These are phyloP conservation scores for Rubroboletus pulcherrimus DNA, from an alignment of 768 basidiomycete species.

Conservation along the genomic window DNA sequence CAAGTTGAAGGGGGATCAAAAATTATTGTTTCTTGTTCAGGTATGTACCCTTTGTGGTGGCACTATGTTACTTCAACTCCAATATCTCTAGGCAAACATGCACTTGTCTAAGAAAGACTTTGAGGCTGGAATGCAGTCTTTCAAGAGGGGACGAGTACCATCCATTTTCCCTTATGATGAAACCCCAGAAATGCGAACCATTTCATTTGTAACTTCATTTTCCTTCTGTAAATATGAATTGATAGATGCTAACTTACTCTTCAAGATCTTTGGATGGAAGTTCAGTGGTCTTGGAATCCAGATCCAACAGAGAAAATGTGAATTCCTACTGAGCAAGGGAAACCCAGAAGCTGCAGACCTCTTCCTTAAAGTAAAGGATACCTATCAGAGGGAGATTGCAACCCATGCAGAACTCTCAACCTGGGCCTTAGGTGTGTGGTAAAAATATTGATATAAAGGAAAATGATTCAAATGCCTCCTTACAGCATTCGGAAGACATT, in stretches of 20 bases:
- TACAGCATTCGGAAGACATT: constrained; percentile 5
- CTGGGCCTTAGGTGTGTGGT: constrained; percentile 11
- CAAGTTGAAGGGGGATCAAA: background rate
- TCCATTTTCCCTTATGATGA: constrained; percentile 13
- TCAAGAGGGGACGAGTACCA: constrained; percentile 5
- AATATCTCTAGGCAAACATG: constrained; percentile 12
- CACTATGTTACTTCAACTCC: background rate
- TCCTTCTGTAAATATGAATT: no score
- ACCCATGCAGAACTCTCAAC: constrained; percentile 13
- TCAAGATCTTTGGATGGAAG: constrained; percentile 21
- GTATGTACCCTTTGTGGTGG: background rate
- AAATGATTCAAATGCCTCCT: background rate
- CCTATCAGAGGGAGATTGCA: constrained; percentile 11
- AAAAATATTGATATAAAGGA: background rate
- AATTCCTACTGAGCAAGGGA: constrained; percentile 1
- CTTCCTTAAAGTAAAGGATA: constrained; percentile 3
- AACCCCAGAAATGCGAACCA: constrained; percentile 10
- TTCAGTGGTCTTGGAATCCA: constrained; percentile 16
- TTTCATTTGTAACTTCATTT: constrained; percentile 12
- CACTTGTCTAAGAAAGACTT: constrained; percentile 4
- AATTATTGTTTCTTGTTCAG: constrained; percentile 12
- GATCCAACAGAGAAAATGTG: constrained; percentile 15
- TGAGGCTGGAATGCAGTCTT: constrained; percentile 7
- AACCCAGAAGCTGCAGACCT: constrained; percentile 3
- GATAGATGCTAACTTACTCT: background rate